phyloP scores from a whole-genome alignment of 371 early-diverging fungal genomes.

The Encephalitozoon romaleae region DNA sequence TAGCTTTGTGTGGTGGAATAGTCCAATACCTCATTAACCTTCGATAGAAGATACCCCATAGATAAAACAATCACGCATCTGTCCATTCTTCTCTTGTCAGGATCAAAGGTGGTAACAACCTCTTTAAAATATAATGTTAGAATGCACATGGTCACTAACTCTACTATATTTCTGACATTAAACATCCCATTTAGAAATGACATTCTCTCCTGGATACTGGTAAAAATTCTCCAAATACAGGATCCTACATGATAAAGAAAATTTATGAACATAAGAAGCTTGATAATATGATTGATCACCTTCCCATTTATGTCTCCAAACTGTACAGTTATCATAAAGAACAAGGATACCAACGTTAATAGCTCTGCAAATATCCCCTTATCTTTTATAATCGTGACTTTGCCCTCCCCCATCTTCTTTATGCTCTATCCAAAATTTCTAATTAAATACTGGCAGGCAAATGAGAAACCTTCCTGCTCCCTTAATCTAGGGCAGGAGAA shows the following conservation, averaged over 20 bases:
- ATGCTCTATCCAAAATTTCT: no score
- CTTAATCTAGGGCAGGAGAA: no score
- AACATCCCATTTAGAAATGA: neutral
- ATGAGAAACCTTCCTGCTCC: neutral
- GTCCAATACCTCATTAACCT: neutral
- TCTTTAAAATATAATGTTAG: neutral
- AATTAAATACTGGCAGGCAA: no score
- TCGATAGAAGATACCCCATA: neutral
- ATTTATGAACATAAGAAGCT: neutral
- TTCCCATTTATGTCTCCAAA: neutral
- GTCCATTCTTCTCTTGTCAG: neutral
- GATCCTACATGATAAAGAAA: neutral
- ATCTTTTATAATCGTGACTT: neutral
- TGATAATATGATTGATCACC: neutral
- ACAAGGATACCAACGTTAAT: neutral
- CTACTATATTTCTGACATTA: neutral
- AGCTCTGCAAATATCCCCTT: neutral
- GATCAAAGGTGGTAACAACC: neutral
- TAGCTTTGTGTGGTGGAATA: neutral
- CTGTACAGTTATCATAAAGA: neutral
- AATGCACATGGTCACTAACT: neutral
- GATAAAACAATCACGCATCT: neutral
- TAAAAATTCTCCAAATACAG: neutral
- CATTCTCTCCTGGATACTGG: neutral
- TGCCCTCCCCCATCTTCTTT: neutral